Conservation (phyloP, 768 basidiomycete genomes). For the Pilatotrama ljubarskyi region DNA sequence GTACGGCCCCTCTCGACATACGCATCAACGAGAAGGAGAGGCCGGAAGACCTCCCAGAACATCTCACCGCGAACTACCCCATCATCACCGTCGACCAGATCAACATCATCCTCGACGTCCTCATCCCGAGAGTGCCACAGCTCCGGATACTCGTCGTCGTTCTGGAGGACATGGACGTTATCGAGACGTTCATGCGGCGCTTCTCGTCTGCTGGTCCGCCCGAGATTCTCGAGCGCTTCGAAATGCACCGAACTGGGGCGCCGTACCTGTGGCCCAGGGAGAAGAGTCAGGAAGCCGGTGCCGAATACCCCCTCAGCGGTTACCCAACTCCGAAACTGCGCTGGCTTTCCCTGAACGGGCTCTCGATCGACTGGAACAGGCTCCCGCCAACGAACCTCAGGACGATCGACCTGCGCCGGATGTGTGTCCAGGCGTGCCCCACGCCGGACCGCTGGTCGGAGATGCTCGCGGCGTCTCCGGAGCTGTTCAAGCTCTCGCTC, state of each 20-base stretch:
- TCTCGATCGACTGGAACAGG: slow-evolving; percentile 60
- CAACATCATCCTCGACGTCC: slow-evolving; percentile 46
- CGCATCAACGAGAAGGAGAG: slow-evolving; percentile 51
- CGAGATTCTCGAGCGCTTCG: slow-evolving; percentile 53
- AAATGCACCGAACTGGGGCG: slow-evolving; percentile 55
- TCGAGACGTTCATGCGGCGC: slow-evolving; percentile 44
- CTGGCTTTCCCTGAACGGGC: slow-evolving; percentile 55
- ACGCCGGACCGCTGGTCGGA: slow-evolving; percentile 50
- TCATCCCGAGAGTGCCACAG: slow-evolving; percentile 54
- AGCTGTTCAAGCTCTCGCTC: slow-evolving; percentile 54
- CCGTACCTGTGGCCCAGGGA: slow-evolving; percentile 11
- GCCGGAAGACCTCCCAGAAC: slow-evolving; percentile 15
- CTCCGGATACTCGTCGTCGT: slow-evolving; percentile 62
- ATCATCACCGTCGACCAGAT: slow-evolving; percentile 46
- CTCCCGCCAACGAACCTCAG: slow-evolving; percentile 54
- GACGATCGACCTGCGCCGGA: slow-evolving; percentile 62
- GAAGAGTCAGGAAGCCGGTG: slow-evolving; percentile 17
- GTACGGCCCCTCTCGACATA: slow-evolving; percentile 56
- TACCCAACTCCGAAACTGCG: slow-evolving; percentile 45
- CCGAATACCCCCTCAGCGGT: slow-evolving; percentile 51
- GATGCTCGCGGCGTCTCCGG: slow-evolving; percentile 31
- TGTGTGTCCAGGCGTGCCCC: slow-evolving; percentile 55
- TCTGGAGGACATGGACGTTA: slow-evolving; percentile 55
- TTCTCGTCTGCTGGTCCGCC: slow-evolving; percentile 16
- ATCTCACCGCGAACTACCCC: neutral